Percentiles rank a stretch among this genome's conserved stretches.
Conservation (phyloP, 2,329 filamentous ascomycete genomes). For the Alternaria gaisen region DNA sequence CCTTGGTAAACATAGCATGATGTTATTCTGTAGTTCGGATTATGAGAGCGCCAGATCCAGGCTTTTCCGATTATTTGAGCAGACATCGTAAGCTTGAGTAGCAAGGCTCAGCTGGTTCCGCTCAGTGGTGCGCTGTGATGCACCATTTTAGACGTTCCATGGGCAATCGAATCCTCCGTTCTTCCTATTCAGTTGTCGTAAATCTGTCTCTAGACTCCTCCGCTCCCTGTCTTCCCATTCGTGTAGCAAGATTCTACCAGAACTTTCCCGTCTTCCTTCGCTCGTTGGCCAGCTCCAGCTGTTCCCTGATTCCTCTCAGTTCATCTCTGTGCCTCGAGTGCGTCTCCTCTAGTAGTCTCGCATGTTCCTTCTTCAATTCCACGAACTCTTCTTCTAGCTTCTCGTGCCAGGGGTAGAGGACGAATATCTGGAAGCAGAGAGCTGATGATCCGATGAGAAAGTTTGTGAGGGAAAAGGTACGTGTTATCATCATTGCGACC, state of each 20-base stretch:
- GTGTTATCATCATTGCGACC: constrained; percentile 57
- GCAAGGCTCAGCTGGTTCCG: neutral
- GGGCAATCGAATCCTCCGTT: neutral
- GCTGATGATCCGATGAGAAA: constrained; percentile 72
- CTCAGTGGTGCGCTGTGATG: neutral
- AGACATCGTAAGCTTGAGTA: neutral
- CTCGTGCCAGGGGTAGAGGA: constrained; percentile 76
- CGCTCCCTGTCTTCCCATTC: neutral
- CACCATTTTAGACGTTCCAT: neutral
- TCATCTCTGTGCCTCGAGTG: constrained; percentile 30
- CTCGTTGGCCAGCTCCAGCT: constrained; percentile 30
- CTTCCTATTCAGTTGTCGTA: neutral
- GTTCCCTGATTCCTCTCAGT: constrained; percentile 30
- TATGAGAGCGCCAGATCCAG: neutral
- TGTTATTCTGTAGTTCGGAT: neutral
- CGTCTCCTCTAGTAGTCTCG: constrained; percentile 38
- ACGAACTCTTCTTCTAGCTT: constrained; percentile 70
- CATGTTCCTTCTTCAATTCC: constrained; percentile 66
- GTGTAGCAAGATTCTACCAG: constrained; percentile 7
- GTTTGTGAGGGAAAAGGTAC: constrained; percentile 68
- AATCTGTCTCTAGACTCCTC: neutral
- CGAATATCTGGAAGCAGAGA: constrained; percentile 72
- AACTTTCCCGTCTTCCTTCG: constrained; percentile 18
- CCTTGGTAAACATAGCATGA: neutral
- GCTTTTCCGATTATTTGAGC: neutral